phyloP scores from a whole-genome alignment of 192 early-diverging fungal genomes.

The Dissophora globulifera region DNA sequence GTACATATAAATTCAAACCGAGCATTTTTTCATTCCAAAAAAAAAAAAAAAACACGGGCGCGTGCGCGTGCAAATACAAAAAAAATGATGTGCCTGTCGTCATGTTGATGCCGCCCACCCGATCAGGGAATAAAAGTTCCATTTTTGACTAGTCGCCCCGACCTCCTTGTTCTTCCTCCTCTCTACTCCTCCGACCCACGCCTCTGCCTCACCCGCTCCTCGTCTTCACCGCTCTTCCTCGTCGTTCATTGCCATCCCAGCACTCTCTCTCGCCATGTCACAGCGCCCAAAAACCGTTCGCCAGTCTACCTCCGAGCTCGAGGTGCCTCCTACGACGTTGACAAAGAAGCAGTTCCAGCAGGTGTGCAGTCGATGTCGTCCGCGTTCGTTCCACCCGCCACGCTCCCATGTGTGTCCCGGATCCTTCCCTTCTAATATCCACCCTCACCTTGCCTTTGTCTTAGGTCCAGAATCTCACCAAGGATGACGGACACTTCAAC shows the following conservation, averaged over 20 bases:
- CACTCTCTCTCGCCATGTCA: conserved; percentile 11
- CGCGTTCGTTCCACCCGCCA: neutral
- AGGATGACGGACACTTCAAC: conserved; percentile 52
- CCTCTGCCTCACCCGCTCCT: neutral
- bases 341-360: conserved; percentile 51
- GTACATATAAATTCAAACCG: neutral
- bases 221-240: too few species aligned
- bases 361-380: too few species aligned
- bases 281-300: conserved; percentile 46
- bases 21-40: neutral
- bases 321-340: conserved; percentile 38
- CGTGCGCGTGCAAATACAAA: too few species aligned
- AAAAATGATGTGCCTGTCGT: too few species aligned
- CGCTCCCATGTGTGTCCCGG: neutral
- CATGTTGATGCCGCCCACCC: too few species aligned
- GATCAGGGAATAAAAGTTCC: too few species aligned
- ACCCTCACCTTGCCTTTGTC: neutral
- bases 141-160: too few species aligned
- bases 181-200: neutral
- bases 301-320: conserved; percentile 34
- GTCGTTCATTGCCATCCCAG: too few species aligned
- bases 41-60: too few species aligned
- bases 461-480: conserved; percentile 49
- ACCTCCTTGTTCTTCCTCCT: neutral
- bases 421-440: neutral